These are phyloP conservation scores for Penicillium sp. DNA, from an alignment of 2,329 filamentous ascomycete genomes.

Conservation along the genomic window DNA sequence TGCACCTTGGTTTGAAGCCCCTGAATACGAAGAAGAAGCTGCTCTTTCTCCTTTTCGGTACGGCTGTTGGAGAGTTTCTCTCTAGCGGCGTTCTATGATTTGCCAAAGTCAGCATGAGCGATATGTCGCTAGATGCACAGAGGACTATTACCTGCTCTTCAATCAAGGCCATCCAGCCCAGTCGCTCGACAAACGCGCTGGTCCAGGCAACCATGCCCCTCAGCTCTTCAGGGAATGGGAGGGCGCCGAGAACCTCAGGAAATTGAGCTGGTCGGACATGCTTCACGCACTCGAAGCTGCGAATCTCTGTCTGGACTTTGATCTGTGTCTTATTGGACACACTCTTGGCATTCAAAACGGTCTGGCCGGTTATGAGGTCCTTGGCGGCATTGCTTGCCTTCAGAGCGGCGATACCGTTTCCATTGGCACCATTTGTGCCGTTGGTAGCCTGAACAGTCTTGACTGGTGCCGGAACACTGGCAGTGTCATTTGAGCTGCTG, in stretches of 20 bases:
- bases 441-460: not conserved
- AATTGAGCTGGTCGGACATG: conserved; percentile 1
- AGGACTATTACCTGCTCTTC: not conserved
- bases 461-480: not conserved
- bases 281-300: conserved; percentile 2
- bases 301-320: not conserved
- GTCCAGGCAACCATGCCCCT: conserved; percentile 2
- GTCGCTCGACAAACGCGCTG: conserved; percentile 3
- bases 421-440: not conserved
- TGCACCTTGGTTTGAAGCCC: too few relatives aligned
- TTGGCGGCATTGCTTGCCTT: not conserved
- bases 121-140: not conserved
- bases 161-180: not conserved
- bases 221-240: conserved; percentile 2
- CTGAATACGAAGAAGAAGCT: too few relatives aligned
- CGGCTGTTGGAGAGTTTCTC: too few relatives aligned
- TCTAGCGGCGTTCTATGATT: too few relatives aligned
- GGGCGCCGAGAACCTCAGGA: not conserved
- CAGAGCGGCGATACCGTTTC: not conserved
- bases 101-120: too few relatives aligned
- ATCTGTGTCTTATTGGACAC: not conserved
- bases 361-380: not conserved
- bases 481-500: not conserved
- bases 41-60: too few relatives aligned
- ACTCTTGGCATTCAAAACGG: not conserved